These are phyloP conservation scores for Kodamaea leandrae DNA, from an alignment of 805 yeast species.

Conservation along the genomic window DNA sequence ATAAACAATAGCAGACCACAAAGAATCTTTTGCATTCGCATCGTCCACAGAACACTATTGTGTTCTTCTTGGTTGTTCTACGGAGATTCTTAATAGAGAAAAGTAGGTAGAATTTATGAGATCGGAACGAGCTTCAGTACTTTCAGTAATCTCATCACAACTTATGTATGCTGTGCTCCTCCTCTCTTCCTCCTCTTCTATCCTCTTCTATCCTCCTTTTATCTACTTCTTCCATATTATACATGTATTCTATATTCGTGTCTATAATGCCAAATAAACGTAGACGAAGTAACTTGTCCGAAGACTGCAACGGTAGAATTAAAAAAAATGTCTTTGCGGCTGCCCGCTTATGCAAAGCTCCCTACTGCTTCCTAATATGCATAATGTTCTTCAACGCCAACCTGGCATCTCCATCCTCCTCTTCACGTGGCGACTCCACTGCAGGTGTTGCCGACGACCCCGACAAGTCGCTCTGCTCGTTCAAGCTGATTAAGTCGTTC, in stretches of 20 bases:
- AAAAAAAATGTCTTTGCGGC: neutral
- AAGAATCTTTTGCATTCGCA: no score
- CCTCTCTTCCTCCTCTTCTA: neutral
- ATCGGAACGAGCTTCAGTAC: no score
- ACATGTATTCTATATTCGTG: conserved; percentile 1
- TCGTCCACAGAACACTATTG: no score
- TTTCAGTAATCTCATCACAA: no score
- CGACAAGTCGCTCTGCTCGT: conserved; percentile 2
- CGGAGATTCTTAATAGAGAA: no score
- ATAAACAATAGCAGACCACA: no score
- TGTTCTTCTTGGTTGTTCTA: no score
- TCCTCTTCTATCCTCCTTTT: neutral
- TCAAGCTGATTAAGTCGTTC: conserved; percentile 20
- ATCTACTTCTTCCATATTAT: no score
- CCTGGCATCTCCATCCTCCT: conserved; percentile 38
- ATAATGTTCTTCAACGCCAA: conserved; percentile 37
- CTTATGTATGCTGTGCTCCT: no score
- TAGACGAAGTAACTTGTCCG: neutral
- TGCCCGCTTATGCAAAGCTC: no score
- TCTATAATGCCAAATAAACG: neutral
- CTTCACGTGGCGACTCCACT: conserved; percentile 9
- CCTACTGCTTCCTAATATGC: neutral
- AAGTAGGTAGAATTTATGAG: no score
- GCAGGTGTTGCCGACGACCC: no score
- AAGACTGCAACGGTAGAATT: neutral